Conservation (phyloP, 2,329 filamentous ascomycete species). For the Drechslerella dactyloides region DNA sequence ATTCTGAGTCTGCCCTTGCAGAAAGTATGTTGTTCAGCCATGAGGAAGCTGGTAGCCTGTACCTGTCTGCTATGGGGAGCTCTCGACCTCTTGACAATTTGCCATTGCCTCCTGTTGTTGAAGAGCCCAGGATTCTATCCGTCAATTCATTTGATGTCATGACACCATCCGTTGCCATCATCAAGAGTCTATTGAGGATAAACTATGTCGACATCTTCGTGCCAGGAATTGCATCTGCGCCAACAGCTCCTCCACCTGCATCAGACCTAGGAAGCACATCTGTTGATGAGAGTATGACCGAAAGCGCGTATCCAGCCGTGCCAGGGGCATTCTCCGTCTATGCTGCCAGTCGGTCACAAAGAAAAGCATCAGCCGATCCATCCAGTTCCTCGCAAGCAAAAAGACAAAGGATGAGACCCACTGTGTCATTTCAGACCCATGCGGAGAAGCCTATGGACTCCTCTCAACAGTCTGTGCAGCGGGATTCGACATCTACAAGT, state of each 20-base stretch:
- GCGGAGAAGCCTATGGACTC: background rate
- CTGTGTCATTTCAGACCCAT: conserved; percentile 33
- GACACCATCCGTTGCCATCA: conserved; percentile 52
- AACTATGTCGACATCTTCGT: conserved; percentile 58
- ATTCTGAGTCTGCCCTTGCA: conserved; percentile 63
- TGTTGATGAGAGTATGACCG: conserved; percentile 57
- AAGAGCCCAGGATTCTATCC: background rate
- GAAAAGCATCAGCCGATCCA: conserved; percentile 16
- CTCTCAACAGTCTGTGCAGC: background rate
- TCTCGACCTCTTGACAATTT: conserved; percentile 43
- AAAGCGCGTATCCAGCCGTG: conserved; percentile 64
- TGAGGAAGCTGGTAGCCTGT: conserved; percentile 84
- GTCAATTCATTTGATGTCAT: background rate
- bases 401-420: conserved; percentile 26
- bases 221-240: conserved; percentile 46
- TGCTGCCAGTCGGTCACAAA: conserved; percentile 53
- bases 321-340: conserved; percentile 69
- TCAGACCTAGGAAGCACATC: conserved; percentile 1
- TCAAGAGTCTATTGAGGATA: conserved; percentile 57
- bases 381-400: conserved; percentile 43
- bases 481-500: background rate
- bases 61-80: conserved; percentile 58
- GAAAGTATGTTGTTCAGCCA: conserved; percentile 76
- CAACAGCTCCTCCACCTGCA: background rate
- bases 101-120: conserved; percentile 11